Evolutionary conservation across 192 early-diverging fungal species (phyloP).

Genomic region (Coemansia reversa): DNA sequence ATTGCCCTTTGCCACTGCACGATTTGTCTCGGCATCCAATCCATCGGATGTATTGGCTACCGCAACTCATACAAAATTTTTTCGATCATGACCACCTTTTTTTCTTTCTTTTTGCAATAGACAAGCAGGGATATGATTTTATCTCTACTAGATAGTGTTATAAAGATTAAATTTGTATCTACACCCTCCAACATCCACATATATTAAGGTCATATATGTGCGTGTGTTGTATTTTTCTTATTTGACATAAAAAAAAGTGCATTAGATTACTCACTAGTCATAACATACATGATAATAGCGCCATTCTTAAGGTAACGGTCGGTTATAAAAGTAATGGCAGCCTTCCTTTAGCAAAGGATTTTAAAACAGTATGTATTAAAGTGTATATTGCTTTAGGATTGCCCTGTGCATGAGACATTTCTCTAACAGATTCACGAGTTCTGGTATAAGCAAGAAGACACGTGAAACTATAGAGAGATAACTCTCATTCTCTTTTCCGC

Average conservation of each 20-base stretch:
- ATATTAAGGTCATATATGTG: no score
- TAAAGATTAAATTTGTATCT: no score
- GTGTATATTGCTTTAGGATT: not conserved
- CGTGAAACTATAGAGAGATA: not conserved
- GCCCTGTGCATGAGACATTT: not conserved
- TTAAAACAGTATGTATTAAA: no score
- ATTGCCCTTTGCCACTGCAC: conserved; percentile 30
- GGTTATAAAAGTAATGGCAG: no score
- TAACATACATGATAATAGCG: no score
- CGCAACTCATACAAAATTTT: conserved; percentile 41
- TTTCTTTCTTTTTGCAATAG: not conserved
- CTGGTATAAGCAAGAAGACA: not conserved
- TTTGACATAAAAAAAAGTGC: no score
- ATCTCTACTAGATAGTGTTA: no score
- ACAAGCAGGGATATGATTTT: not conserved
- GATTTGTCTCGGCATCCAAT: conserved; percentile 22
- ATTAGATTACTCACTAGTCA: no score
- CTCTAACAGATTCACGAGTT: not conserved
- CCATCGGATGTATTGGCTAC: conserved; percentile 17
- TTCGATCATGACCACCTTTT: not conserved
- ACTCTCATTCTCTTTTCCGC: not conserved
- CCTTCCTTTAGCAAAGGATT: no score
- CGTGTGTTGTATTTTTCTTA: no score
- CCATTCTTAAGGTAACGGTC: no score
- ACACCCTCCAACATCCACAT: no score